phyloP scores from a whole-genome alignment of 768 basidiomycete species.

The Porphyrellus cyaneotinctus region DNA sequence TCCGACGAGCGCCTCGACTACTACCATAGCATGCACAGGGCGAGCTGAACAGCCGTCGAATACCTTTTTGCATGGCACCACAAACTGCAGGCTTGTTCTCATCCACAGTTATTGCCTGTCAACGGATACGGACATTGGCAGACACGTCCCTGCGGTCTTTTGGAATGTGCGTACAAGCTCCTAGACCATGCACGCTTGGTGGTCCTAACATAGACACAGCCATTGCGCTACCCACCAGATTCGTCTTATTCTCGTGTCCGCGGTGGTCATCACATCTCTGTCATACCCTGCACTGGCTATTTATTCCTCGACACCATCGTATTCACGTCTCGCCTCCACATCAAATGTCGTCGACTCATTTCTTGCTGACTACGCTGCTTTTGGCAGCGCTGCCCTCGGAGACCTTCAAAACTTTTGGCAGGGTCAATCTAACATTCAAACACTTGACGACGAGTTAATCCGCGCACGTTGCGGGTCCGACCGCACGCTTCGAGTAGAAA shows the following conservation, averaged over 20 bases:
- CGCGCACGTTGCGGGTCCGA: conserved; percentile 68
- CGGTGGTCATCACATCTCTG: conserved; percentile 83
- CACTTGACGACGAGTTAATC: conserved; percentile 66
- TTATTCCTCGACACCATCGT: conserved; percentile 70
- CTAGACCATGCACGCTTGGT: background rate
- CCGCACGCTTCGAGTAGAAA: conserved; percentile 71
- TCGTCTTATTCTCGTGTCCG: conserved; percentile 81
- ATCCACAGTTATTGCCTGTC: conserved; percentile 19
- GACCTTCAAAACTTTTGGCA: conserved; percentile 75
- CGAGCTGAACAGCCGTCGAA: conserved; percentile 11
- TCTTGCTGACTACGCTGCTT: conserved; percentile 47
- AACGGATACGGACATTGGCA: conserved; percentile 37
- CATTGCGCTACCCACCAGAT: conserved; percentile 91
- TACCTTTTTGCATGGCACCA: conserved; percentile 22
- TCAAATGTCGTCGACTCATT: conserved; percentile 62
- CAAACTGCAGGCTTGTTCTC: conserved; percentile 18
- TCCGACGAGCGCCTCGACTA: background rate
- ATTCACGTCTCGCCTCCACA: conserved; percentile 50
- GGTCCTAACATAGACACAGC: conserved; percentile 36
- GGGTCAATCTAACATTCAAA: conserved; percentile 55
- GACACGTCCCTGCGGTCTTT: conserved; percentile 63
- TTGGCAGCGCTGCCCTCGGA: conserved; percentile 50
- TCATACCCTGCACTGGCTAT: conserved; percentile 88
- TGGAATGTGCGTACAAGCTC: conserved; percentile 61
- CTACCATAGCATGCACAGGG: conserved; percentile 14